Conservation (phyloP, 2,329 filamentous ascomycete genomes). For the Fusarium nanum region DNA sequence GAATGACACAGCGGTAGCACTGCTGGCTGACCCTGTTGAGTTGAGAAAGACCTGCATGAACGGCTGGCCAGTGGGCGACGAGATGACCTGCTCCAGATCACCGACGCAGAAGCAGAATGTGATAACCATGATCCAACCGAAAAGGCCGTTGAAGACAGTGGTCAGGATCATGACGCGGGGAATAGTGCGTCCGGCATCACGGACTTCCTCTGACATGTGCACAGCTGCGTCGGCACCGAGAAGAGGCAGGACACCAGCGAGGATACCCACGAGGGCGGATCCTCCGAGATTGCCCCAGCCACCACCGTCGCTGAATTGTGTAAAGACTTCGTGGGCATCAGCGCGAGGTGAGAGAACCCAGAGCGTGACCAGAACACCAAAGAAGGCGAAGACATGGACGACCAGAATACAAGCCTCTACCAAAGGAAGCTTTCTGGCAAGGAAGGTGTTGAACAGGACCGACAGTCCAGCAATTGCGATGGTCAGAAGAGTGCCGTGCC, state of each 20-base stretch:
- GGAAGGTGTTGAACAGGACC: slow-evolving; percentile 34
- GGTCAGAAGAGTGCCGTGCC: slow-evolving; percentile 37
- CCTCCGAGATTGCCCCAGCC: slow-evolving; percentile 37
- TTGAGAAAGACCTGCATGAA: slow-evolving; percentile 43
- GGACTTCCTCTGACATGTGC: slow-evolving; percentile 41
- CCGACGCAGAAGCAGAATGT: slow-evolving; percentile 41
- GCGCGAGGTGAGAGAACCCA: slow-evolving; percentile 40
- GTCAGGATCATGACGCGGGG: slow-evolving; percentile 39
- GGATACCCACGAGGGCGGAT: slow-evolving; percentile 36
- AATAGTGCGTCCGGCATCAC: slow-evolving; percentile 35
- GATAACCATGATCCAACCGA: slow-evolving; percentile 44
- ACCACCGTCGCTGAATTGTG: slow-evolving; percentile 36
- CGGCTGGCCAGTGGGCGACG: slow-evolving; percentile 33
- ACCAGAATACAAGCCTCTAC: slow-evolving; percentile 33
- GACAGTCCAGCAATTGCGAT: slow-evolving; percentile 34
- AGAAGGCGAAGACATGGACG: slow-evolving; percentile 42
- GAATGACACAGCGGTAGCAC: slow-evolving; percentile 35
- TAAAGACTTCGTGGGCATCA: slow-evolving; percentile 34
- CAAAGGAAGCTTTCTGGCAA: slow-evolving; percentile 30
- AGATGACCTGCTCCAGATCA: slow-evolving; percentile 35
- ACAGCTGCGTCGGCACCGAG: slow-evolving; percentile 41
- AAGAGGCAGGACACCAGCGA: slow-evolving; percentile 33
- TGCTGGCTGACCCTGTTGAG: slow-evolving; percentile 31
- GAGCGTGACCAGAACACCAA: slow-evolving; percentile 35
- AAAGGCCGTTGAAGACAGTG: slow-evolving; percentile 34